Base-by-base conservation (phyloP, 805 yeast species). In the Ogataea nakhonphanomensis region DNA sequence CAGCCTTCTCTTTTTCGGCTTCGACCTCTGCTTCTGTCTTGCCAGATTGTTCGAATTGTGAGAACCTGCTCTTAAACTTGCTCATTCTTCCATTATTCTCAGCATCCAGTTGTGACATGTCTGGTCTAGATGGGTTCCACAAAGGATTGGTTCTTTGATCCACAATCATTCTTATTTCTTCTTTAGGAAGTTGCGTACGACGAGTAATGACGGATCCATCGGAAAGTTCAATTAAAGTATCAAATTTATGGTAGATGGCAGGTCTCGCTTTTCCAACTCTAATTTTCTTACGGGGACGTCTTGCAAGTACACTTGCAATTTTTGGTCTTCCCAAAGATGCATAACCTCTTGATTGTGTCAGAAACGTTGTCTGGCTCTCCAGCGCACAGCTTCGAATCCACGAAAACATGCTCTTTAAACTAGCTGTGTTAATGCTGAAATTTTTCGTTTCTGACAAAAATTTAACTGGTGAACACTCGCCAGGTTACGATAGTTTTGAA, bases 141-240 rank as follows among this genome's bases (percentile, higher is more conserved):
- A 85, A 63, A 25, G 89, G 79, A 55, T 78, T 80, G 55, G 85
- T 86, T 65, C 96, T 79, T 71, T 85, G 95, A 64, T 93, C 99
- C 37, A 80, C 78, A 52, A 93, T 77, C 77, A 88, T 78, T 60
- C 93, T 73, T 54, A 86, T 70, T 57, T 93, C 96, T 38, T 76
- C 81, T 54, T 87, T 84, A 8, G 99, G 99, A 44, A 79, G 87
- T 49, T 85, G 95, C 1, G 96, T 79, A 54, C 85, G 75, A 64
- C 99, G 76, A 25, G 69, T 70, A 25, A 89, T 71, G 2, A 95
- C 95, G 23, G 96, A 84, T 2, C 99, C 99, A 61, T 93, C 99
- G 50, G 95, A 83, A 43, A 90, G 73, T 64, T 91, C 95, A n/a
- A 93, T 90, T 26, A 74, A 65, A 24, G 90, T 84, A 49, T 91